These are phyloP conservation scores for Blumeria hordei DNA, from an alignment of 2,329 filamentous ascomycete genomes.

Conservation along the genomic window DNA sequence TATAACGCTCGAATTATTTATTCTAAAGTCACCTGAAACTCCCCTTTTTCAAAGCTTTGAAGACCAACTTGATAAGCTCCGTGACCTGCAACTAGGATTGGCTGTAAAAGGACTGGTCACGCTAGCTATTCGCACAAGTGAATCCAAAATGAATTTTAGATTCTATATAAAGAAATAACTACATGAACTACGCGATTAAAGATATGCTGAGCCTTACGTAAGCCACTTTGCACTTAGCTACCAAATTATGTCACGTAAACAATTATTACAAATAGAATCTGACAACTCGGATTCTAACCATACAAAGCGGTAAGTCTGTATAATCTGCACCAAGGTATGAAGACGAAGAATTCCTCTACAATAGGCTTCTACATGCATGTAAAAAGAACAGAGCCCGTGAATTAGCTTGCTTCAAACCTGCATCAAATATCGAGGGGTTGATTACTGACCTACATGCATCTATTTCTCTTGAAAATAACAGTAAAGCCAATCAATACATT, in stretches of 20 bases:
- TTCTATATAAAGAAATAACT: too few relatives aligned
- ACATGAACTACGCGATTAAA: too few relatives aligned
- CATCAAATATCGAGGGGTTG: neutral
- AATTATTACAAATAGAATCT: too few relatives aligned
- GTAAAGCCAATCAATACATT: too few relatives aligned
- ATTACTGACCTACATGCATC: neutral
- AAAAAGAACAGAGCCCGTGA: neutral
- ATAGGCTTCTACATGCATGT: neutral
- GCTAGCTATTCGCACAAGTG: too few relatives aligned
- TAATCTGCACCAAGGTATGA: neutral
- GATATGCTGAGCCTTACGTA: too few relatives aligned
- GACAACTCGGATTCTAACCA: too few relatives aligned
- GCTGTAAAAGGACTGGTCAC: too few relatives aligned
- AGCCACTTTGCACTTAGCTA: too few relatives aligned
- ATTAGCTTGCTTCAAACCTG: neutral
- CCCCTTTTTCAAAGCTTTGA: neutral
- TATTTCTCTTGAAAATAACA: neutral
- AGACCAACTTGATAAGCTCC: neutral
- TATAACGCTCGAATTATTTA: neutral
- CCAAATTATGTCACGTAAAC: too few relatives aligned
- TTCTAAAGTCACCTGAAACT: neutral
- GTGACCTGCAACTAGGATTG: neutral
- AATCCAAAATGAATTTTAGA: too few relatives aligned
- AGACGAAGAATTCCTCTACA: neutral
- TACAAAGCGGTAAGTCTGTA: too few relatives aligned